Conservation (phyloP, 176 grass and related monocot genomes). For the Ensete ventricosum region DNA sequence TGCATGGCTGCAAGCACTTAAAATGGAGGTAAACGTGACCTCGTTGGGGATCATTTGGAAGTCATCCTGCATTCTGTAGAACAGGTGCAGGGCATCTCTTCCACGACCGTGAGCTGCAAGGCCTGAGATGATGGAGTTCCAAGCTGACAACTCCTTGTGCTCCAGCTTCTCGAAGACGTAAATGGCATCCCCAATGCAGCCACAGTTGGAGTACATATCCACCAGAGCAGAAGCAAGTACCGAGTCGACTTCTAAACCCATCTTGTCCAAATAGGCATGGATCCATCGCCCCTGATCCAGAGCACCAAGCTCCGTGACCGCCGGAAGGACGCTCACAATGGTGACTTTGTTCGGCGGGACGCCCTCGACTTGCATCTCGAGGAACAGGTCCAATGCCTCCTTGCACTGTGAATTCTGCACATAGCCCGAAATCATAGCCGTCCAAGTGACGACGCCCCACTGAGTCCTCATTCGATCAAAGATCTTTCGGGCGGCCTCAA, state of each 20-base stretch:
- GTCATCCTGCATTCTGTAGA: conserved; percentile 9
- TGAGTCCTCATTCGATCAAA: conserved; percentile 5
- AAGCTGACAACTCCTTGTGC: conserved; percentile 18
- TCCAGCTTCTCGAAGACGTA: conserved; percentile 6
- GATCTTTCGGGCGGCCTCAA: conserved; percentile 8
- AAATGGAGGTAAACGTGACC: conserved; percentile 9
- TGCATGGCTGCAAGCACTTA: conserved; percentile 13
- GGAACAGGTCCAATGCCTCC: conserved; percentile 16
- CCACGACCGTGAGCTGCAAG: conserved; percentile 22
- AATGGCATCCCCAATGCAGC: conserved; percentile 18
- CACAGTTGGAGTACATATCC: conserved; percentile 23
- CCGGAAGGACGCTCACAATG: conserved; percentile 14
- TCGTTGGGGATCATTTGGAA: conserved; percentile 5
- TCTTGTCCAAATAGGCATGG: conserved; percentile 7
- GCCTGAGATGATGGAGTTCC: conserved; percentile 21
- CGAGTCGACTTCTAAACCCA: conserved; percentile 14
- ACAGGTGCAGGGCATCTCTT: conserved; percentile 6
- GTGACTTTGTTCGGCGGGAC: conserved; percentile 14
- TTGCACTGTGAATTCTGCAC: conserved; percentile 3
- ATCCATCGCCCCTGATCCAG: conserved; percentile 11
- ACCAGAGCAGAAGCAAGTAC: conserved; percentile 18
- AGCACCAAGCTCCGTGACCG: conserved; percentile 17
- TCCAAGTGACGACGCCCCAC: conserved; percentile 20
- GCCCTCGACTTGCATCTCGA: conserved; percentile 13
- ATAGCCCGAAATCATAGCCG: conserved; percentile 15